These are phyloP conservation scores for Rhinocladiella mackenziei DNA, from an alignment of 2,329 filamentous ascomycete species.

Conservation along the genomic window DNA sequence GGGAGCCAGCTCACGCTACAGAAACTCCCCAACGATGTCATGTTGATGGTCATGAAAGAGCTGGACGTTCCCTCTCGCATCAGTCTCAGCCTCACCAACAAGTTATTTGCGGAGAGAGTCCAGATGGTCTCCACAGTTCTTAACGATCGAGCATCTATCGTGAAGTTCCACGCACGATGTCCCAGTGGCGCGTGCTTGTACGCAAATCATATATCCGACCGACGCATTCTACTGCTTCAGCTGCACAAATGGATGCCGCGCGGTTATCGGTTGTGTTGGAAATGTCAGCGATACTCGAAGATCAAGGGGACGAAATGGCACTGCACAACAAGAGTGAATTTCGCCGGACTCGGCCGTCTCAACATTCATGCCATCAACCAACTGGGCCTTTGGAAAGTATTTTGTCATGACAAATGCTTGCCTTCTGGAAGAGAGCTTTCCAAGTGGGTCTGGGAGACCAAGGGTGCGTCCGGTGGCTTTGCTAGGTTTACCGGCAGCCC, in stretches of 20 bases:
- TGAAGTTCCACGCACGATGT: conserved; percentile 3
- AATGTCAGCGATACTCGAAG: conserved; percentile 14
- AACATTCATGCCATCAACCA: neutral
- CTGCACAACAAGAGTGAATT: neutral
- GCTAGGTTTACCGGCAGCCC: neutral
- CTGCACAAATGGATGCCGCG: conserved; percentile 63
- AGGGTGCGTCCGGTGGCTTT: conserved; percentile 8
- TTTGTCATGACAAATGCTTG: conserved; percentile 1
- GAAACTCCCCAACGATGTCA: conserved; percentile 1
- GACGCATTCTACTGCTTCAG: conserved; percentile 90
- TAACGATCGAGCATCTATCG: neutral
- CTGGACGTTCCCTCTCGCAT: conserved; percentile 7
- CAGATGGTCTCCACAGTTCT: conserved; percentile 1
- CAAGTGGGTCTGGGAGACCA: neutral
- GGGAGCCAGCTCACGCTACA: neutral
- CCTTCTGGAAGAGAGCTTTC: neutral
- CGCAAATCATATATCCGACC: conserved; percentile 84
- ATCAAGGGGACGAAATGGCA: conserved; percentile 1
- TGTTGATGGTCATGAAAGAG: neutral
- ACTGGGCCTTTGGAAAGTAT: neutral
- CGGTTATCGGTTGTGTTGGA: conserved; percentile 12
- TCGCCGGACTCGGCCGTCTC: neutral
- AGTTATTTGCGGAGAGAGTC: conserved; percentile 1
- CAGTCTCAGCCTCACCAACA: neutral
- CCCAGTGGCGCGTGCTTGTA: neutral